A percentile compares a stretch with the other conserved stretches of the same genome.
Evolutionary conservation across 2,329 filamentous ascomycete species (phyloP).

Genomic region (Aspergillus sp.): DNA sequence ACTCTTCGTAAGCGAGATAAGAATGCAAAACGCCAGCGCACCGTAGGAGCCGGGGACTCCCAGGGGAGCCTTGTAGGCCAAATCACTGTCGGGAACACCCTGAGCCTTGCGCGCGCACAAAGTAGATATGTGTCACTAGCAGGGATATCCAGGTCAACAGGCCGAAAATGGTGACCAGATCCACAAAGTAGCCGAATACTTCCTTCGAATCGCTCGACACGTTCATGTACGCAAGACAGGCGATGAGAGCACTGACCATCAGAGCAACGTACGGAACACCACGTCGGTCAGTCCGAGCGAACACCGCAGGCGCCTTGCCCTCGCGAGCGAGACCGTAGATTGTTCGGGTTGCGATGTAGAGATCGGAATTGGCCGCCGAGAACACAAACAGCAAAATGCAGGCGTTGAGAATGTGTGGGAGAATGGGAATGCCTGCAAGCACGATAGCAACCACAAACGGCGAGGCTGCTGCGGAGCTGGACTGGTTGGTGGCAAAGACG

Average conservation of each 20-base stretch:
- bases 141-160: constrained; percentile 65
- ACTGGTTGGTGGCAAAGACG: constrained; percentile 41
- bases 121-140: constrained; percentile 63
- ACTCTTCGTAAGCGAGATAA: constrained; percentile 80
- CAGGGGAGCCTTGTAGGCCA: constrained; percentile 66
- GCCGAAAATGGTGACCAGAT: constrained; percentile 63
- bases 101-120: constrained; percentile 59
- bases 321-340: constrained; percentile 69
- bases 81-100: constrained; percentile 48
- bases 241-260: constrained; percentile 56
- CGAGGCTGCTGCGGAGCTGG: constrained; percentile 56
- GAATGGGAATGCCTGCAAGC: constrained; percentile 56
- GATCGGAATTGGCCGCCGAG: constrained; percentile 70
- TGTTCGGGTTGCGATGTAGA: constrained; percentile 70
- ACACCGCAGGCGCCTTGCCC: constrained; percentile 66
- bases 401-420: constrained; percentile 67
- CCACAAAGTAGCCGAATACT: constrained; percentile 64
- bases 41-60: constrained; percentile 65
- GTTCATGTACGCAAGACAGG: constrained; percentile 65
- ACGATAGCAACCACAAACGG: constrained; percentile 72
- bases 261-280: constrained; percentile 68
- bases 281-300: constrained; percentile 65
- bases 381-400: constrained; percentile 74
- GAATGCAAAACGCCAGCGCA: constrained; percentile 64
- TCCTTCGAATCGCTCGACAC: constrained; percentile 52